These are phyloP conservation scores for Malassezia psittaci DNA, from an alignment of 1,284 basidiomycete genomes.

Conservation along the genomic window DNA sequence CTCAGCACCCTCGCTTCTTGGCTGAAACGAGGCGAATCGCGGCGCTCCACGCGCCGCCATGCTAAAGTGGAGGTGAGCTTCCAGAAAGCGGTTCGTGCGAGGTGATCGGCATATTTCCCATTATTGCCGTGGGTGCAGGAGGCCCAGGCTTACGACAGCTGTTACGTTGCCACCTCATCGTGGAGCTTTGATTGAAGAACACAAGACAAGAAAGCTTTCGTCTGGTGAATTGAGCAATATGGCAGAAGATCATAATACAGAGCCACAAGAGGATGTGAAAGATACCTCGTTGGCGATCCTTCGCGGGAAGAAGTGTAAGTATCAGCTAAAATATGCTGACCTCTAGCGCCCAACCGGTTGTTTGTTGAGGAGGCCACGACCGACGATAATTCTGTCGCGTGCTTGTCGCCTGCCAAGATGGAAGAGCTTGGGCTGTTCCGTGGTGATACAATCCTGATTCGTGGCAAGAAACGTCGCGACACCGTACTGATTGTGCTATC, in stretches of 20 bases:
- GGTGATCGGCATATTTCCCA: slow-evolving; percentile 12
- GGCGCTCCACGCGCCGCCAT: slow-evolving; percentile 2
- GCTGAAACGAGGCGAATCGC: slow-evolving; percentile 7
- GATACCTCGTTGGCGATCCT: slow-evolving; percentile 45
- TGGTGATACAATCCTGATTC: slow-evolving; percentile 59
- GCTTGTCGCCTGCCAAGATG: slow-evolving; percentile 91
- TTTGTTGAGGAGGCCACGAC: slow-evolving; percentile 48
- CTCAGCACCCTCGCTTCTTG: background rate
- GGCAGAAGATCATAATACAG: slow-evolving; percentile 10
- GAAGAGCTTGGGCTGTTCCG: slow-evolving; percentile 86
- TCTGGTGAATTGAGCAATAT: background rate
- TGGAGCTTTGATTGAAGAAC: background rate
- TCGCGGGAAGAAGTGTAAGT: slow-evolving; percentile 39
- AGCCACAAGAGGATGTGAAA: slow-evolving; percentile 28
- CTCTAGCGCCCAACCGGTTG: slow-evolving; percentile 34
- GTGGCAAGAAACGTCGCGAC: slow-evolving; percentile 85
- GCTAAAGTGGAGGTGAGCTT: slow-evolving; percentile 5
- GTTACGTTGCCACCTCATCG: slow-evolving; percentile 13
- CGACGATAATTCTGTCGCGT: slow-evolving; percentile 62
- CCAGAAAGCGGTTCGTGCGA: background rate
- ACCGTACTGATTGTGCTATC: slow-evolving; percentile 82
- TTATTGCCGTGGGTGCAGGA: slow-evolving; percentile 10
- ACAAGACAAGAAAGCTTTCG: too few species aligned
- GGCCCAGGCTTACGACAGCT: slow-evolving; percentile 1
- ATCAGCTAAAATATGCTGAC: background rate